Base-by-base conservation (phyloP, 495 filamentous ascomycete genomes). In the Podospora comata region DNA sequence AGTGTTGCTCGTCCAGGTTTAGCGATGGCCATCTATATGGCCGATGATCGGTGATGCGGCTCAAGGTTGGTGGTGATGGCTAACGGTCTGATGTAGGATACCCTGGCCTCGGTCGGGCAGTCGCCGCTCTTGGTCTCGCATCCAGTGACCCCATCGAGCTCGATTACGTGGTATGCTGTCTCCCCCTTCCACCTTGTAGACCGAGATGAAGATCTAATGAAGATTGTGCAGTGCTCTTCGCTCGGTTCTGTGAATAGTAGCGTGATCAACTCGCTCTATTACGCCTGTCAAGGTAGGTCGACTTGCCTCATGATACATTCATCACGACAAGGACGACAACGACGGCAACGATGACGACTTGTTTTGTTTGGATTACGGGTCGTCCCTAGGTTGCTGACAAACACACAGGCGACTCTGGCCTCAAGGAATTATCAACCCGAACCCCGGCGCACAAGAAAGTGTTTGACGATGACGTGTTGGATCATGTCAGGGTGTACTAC, bases 401-500 rank as follows among this genome's bases (percentile, higher is more conserved):
- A 5, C 39, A 28, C 18, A 6, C 64, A 90, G 88, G 88, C 23
- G 87, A 91, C 69, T 79, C 86, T 48, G 87, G 89, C 0, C 53
- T 83, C 27, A 83, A 80, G 28, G 88, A 89, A 48, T 89, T 85
- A 66, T 73, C 77, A 39, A 79, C 80, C 67, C 83, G 87, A 30
- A 79, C 70, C 5, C 34, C 75, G 15, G 70, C 68, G 57, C 53
- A 67, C 34, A 77, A 72, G 64, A 67, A 67, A 34, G 81, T 76
- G 70, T 77, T 27, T 73, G 39, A 48, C 13, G 9, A 48, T 48
- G 9, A 48, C 39, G 78, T 61, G 0, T 20, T 80, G 39, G 72
- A 84, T 5, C 78, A 81, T 23, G 87, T 94, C 70, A 86, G 87
- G 0, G 83, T 97, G 3, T 97, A 93, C 73, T 99, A 94, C 71